Conservation (phyloP, 169 alveolate genomes). For the Eimeria necatrix region DNA sequence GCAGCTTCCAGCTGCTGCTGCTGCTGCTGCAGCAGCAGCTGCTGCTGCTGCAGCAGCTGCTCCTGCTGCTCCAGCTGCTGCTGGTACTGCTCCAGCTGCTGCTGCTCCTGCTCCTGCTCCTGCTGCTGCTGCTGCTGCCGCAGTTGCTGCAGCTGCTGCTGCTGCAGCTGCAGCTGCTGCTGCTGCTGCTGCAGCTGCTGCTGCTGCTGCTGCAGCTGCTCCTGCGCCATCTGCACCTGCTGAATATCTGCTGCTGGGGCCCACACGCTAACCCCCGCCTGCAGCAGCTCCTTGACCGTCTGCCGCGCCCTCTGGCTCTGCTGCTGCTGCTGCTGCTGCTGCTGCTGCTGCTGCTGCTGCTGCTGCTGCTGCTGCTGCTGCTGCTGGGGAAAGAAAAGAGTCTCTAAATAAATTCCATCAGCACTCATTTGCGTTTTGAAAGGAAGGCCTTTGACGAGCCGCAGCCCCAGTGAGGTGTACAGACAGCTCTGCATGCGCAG, state of each 20-base stretch:
- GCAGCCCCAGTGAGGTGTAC: background rate
- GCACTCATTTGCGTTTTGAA: background rate
- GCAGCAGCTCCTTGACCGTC: background rate
- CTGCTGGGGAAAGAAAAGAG: conserved; percentile 4
- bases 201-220: background rate
- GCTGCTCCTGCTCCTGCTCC: background rate
- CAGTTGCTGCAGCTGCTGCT: background rate
- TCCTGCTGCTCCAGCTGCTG: background rate
- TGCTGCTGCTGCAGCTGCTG: background rate
- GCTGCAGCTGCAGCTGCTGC: background rate
- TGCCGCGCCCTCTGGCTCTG: background rate
- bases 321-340: background rate
- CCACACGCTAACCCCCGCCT: background rate
- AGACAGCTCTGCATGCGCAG: background rate
- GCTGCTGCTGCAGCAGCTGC: background rate
- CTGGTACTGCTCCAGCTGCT: background rate
- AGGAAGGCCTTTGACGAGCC: conserved; percentile 54
- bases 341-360: background rate
- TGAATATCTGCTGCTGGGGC: background rate
- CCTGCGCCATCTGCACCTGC: background rate
- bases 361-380: background rate
- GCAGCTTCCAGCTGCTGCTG: conserved; percentile 5
- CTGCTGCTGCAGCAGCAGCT: background rate
- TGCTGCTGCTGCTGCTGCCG: background rate
- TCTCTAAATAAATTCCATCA: conserved; percentile 22